phyloP scores from a whole-genome alignment of 192 early-diverging fungal species.

The Haplosporangium gracile region DNA sequence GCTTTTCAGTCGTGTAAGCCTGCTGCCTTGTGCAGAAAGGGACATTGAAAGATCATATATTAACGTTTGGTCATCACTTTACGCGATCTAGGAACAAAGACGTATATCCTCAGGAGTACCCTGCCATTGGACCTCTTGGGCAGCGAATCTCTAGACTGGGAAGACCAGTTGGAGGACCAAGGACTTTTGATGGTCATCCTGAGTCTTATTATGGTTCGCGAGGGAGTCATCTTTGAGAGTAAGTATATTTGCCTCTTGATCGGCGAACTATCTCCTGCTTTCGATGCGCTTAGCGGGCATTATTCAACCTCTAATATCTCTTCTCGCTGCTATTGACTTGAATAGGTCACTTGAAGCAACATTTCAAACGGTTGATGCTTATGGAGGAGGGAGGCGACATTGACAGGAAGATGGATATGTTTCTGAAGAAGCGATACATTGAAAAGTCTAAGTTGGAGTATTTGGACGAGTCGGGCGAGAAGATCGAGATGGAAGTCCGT shows the following conservation, averaged over 20 bases:
- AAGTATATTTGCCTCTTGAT: neutral
- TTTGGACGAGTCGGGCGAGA: slow-evolving; percentile 50
- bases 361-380: slow-evolving; percentile 49
- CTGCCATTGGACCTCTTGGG: slow-evolving; percentile 52
- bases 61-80: neutral
- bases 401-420: slow-evolving; percentile 47
- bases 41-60: neutral
- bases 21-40: neutral
- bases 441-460: slow-evolving; percentile 53
- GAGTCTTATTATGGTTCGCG: slow-evolving; percentile 69
- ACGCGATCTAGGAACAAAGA: slow-evolving; percentile 25
- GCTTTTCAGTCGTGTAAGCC: too few species aligned
- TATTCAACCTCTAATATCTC: neutral
- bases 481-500: slow-evolving; percentile 58
- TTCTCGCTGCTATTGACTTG: neutral
- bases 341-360: slow-evolving; percentile 47
- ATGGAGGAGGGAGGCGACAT: slow-evolving; percentile 46
- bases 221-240: slow-evolving; percentile 62
- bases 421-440: slow-evolving; percentile 68
- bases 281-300: neutral
- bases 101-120: slow-evolving; percentile 61
- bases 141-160: slow-evolving; percentile 54
- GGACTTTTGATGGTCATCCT: slow-evolving; percentile 72
- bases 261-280: too few species aligned
- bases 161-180: slow-evolving; percentile 51